phyloP scores from a whole-genome alignment of 306 rosid species.

The Parietaria judaica region DNA sequence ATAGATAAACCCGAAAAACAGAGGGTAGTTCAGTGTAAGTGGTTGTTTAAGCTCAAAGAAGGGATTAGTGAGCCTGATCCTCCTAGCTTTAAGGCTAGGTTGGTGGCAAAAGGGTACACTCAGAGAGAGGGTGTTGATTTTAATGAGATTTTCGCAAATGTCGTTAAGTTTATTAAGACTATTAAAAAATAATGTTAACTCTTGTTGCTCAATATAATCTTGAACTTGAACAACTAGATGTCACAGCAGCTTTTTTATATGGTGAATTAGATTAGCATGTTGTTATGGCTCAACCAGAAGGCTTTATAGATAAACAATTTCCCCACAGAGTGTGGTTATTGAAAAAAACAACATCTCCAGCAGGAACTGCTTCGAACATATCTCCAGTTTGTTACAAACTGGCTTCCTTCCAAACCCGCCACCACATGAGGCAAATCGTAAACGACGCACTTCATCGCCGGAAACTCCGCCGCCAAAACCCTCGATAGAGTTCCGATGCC shows the following conservation, averaged over 20 bases:
- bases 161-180: neutral
- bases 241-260: neutral
- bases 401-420: no score
- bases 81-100: neutral
- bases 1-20: neutral
- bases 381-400: no score
- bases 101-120: neutral
- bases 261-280: neutral
- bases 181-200: neutral
- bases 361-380: no score
- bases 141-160: neutral
- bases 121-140: neutral
- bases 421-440: no score
- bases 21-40: neutral
- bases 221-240: neutral
- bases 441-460: no score
- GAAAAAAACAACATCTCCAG: no score
- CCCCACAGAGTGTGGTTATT: neutral
- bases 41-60: neutral
- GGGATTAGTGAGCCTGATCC: neutral
- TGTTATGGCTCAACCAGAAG: neutral
- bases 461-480: no score
- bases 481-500: no score
- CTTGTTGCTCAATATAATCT: neutral
- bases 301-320: neutral